Evolutionary conservation across 2,329 filamentous ascomycete genomes (phyloP), one percentile per base, ranked within the genome.

Genomic region (Fusarium newnesense): DNA sequence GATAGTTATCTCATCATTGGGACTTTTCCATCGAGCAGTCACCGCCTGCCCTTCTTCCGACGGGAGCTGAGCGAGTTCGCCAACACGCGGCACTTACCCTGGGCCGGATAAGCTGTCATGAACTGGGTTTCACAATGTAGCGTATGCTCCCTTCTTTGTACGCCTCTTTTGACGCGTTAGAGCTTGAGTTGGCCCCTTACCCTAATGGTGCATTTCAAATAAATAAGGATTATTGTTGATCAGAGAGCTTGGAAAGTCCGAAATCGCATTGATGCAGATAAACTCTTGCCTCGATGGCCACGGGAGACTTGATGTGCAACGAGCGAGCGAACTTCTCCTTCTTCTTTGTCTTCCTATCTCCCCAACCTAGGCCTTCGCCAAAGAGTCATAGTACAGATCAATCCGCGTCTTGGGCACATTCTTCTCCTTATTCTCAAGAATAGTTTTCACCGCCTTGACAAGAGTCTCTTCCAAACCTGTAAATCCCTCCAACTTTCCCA

Each of bases 21-120:
- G n/a, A 2, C 4, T 0, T 34, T 16, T 7, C 0, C 9, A 19
- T 24, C 2, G 6, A 19, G 5, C 2, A 30, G 21, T 1, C 13
- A 15, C 2, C 8, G 13, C 4, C 9, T 0, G 16, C 7, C 11
- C 13, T 34, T 24, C 16, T 50, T 50, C 0, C 16, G 2, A 24
- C 9, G 16, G 5, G 4, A 10, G 47, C 16, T 19, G 16, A 2
- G 4, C 6, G 2, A 34, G 12, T 4, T 50, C n/a, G 5, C 2
- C 34, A 11, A 2, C 9, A 34, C 5, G 9, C 1, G 19, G 6
- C 11, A 24, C 16, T 7, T 34, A 50, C 47, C 30, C 21, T 34
- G 6, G 3, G 11, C 30, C 11, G 0, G 21, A 11, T 7, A 9
- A 47, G 4, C 9, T 47, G 21, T 9, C 7, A 5, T 12, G 9